Evolutionary conservation across 768 basidiomycete genomes (phyloP).

Genomic region (Tricholoma flavovirens): DNA sequence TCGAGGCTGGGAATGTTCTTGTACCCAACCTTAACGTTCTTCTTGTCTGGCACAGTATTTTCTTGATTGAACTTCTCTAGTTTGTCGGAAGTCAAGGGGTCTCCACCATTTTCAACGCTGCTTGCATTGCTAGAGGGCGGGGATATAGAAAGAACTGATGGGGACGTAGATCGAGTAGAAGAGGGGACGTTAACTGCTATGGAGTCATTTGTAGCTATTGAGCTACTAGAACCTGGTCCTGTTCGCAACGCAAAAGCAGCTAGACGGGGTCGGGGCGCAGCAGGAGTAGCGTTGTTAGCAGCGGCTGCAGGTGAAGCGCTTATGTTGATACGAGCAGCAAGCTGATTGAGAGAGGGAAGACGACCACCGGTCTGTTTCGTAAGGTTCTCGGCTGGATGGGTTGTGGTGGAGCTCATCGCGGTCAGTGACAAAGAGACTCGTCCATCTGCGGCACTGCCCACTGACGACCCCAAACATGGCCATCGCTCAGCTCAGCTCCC

Average conservation of each 20-base stretch:
- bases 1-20: conserved; percentile 87
- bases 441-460: background rate
- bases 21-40: conserved; percentile 56
- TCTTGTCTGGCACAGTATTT: conserved; percentile 22
- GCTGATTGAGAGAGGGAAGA: conserved; percentile 73
- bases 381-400: conserved; percentile 6
- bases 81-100: conserved; percentile 60
- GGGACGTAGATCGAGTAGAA: conserved; percentile 59
- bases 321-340: conserved; percentile 69
- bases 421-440: conserved; percentile 10
- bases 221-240: conserved; percentile 51
- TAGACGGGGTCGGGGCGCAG: conserved; percentile 60
- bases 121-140: conserved; percentile 40
- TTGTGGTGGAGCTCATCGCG: conserved; percentile 16
- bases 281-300: conserved; percentile 18
- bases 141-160: conserved; percentile 44
- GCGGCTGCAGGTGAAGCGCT: conserved; percentile 25
- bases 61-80: conserved; percentile 62
- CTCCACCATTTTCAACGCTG: conserved; percentile 31
- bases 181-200: conserved; percentile 59
- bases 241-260: conserved; percentile 70
- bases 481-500: background rate
- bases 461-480: background rate
- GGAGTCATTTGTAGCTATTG: conserved; percentile 56
- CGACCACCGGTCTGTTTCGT: conserved; percentile 27